Percentiles rank a stretch among this genome's conserved stretches.
phyloP scores from a whole-genome alignment of 148 eudicot genomes.

The Persicaria tinctoria region DNA sequence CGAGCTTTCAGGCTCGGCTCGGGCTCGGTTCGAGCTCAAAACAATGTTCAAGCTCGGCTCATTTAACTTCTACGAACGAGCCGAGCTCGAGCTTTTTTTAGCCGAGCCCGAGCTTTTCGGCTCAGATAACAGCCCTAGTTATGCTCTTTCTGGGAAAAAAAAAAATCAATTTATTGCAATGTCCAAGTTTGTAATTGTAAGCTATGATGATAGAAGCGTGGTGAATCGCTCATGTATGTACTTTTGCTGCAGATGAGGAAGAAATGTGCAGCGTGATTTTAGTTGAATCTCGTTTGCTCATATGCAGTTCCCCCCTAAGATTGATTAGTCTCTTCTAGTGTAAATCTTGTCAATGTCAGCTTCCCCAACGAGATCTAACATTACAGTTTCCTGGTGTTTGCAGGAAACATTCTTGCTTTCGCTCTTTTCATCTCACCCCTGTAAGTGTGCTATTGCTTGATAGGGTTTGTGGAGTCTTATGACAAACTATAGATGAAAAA shows the following conservation, averaged over 20 bases:
- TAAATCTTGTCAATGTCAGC: not conserved
- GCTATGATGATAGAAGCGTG: not conserved
- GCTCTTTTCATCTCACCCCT: constrained; percentile 41
- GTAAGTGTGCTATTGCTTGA: constrained; percentile 23
- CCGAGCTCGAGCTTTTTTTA: too few species aligned
- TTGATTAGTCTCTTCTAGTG: not conserved
- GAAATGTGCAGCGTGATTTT: not conserved
- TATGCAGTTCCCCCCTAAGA: not conserved
- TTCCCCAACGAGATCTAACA: not conserved
- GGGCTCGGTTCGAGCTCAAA: too few species aligned
- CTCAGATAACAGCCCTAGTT: too few species aligned
- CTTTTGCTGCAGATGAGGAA: not conserved
- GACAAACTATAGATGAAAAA: not conserved
- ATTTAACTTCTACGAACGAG: too few species aligned
- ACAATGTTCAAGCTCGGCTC: too few species aligned
- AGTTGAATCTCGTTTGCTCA: not conserved
- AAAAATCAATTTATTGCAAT: not conserved
- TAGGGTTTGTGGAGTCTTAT: not conserved
- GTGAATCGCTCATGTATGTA: too few species aligned
- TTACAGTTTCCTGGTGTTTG: constrained; percentile 12
- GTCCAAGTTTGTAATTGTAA: not conserved
- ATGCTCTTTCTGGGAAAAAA: not conserved
- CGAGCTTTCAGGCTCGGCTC: too few species aligned
- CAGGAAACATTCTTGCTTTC: constrained; percentile 46
- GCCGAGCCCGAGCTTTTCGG: too few species aligned